phyloP scores from a whole-genome alignment of 2,329 filamentous ascomycete species.

The Ophiosphaerella korrae region DNA sequence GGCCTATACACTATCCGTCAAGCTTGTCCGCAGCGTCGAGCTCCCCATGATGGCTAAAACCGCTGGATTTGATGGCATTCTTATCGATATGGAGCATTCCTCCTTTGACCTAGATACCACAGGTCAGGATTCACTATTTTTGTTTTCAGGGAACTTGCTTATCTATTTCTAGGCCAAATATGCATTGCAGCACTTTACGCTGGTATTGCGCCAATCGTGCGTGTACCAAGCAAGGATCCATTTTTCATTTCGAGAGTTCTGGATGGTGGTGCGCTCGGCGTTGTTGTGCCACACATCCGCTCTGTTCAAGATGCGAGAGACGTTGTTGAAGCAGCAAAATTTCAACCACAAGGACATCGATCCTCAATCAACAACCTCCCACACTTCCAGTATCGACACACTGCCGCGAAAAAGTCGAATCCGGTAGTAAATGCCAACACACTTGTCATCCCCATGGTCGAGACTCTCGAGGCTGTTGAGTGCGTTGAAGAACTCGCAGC shows the following conservation, averaged over 20 bases:
- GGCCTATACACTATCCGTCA: slow-evolving; percentile 36
- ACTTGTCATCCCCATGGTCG: slow-evolving; percentile 53
- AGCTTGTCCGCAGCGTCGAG: slow-evolving; percentile 45
- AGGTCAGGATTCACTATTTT: background rate
- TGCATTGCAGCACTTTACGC: slow-evolving; percentile 48
- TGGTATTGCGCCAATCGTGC: slow-evolving; percentile 51
- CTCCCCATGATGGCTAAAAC: slow-evolving; percentile 49
- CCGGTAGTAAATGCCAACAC: slow-evolving; percentile 44
- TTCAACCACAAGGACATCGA: slow-evolving; percentile 45
- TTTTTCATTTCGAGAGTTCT: slow-evolving; percentile 48
- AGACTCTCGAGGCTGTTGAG: slow-evolving; percentile 48
- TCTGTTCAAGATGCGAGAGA: slow-evolving; percentile 46
- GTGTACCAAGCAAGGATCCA: slow-evolving; percentile 47
- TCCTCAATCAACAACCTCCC: slow-evolving; percentile 47
- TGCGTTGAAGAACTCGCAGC: slow-evolving; percentile 50
- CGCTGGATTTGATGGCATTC: slow-evolving; percentile 50
- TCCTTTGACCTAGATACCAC: slow-evolving; percentile 45
- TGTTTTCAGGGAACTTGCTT: background rate
- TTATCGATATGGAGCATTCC: slow-evolving; percentile 56
- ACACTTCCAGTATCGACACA: slow-evolving; percentile 42
- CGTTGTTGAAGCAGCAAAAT: slow-evolving; percentile 47
- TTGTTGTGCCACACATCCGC: slow-evolving; percentile 51
- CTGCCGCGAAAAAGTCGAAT: slow-evolving; percentile 44
- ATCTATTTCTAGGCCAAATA: slow-evolving; percentile 34
- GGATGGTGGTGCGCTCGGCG: slow-evolving; percentile 49